phyloP scores from a whole-genome alignment of 2,329 filamentous ascomycete genomes.

The Gliomastix tumulicola region DNA sequence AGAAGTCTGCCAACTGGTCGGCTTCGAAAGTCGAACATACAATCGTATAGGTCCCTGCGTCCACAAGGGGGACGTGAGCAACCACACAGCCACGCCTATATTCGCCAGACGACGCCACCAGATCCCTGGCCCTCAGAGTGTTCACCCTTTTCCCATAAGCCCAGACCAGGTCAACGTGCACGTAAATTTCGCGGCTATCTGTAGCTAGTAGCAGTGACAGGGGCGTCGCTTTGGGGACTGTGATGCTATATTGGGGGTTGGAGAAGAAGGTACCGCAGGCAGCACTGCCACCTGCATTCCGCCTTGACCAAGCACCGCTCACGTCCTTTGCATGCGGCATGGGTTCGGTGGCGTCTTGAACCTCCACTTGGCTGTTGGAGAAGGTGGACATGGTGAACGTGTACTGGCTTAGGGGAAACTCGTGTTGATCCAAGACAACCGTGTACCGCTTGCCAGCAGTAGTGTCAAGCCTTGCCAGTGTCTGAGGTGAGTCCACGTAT shows the following conservation, averaged over 20 bases:
- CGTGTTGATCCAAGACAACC: constrained; percentile 71
- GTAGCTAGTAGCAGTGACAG: constrained; percentile 71
- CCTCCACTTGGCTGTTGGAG: constrained; percentile 53
- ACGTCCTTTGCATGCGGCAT: constrained; percentile 54
- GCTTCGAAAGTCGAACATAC: constrained; percentile 88
- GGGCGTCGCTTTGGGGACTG: constrained; percentile 47
- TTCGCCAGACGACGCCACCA: constrained; percentile 78
- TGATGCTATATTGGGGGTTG: constrained; percentile 80
- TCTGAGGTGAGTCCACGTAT: constrained; percentile 93
- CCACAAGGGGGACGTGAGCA: constrained; percentile 53
- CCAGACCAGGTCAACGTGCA: constrained; percentile 82
- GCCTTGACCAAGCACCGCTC: constrained; percentile 64
- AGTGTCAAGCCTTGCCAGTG: constrained; percentile 61
- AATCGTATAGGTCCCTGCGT: constrained; percentile 73
- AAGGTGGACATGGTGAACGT: constrained; percentile 86
- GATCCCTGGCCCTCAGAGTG: constrained; percentile 64
- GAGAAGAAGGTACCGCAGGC: constrained; percentile 68
- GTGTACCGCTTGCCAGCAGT: constrained; percentile 37
- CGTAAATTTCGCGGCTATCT: constrained; percentile 56
- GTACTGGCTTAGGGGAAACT: constrained; percentile 65
- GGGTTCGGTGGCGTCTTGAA: constrained; percentile 54
- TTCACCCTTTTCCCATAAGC: constrained; percentile 66
- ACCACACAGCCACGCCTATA: constrained; percentile 77
- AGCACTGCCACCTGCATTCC: constrained; percentile 79
- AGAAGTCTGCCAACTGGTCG: constrained; percentile 68